These are phyloP conservation scores for Dothidotthia symphoricarpi DNA, from an alignment of 2,329 filamentous ascomycete genomes.

Conservation along the genomic window DNA sequence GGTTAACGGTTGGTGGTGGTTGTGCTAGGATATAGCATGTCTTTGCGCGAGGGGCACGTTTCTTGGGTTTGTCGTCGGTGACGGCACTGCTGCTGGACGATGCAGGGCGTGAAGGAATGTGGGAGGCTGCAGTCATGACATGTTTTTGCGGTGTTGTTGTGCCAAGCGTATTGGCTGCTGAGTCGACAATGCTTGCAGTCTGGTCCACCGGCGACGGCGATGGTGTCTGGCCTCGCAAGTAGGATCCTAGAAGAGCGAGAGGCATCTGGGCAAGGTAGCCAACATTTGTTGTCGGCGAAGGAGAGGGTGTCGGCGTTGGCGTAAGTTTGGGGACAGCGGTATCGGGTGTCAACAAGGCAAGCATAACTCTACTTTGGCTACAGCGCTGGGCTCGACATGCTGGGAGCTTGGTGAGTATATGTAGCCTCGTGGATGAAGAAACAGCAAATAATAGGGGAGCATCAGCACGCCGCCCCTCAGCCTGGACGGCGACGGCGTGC, in stretches of 20 bases:
- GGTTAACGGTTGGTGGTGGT: slow-evolving; percentile 59
- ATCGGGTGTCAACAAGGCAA: slow-evolving; percentile 42
- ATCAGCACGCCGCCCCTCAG: slow-evolving; percentile 9
- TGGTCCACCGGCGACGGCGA: slow-evolving; percentile 12
- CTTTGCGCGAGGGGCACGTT: slow-evolving; percentile 54
- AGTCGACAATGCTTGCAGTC: slow-evolving; percentile 4
- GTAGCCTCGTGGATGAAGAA: not conserved
- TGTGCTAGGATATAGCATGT: slow-evolving; percentile 68
- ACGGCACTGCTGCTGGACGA: slow-evolving; percentile 38
- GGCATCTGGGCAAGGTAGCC: slow-evolving; percentile 36
- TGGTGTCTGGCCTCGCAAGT: slow-evolving; percentile 26
- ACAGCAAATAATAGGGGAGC: slow-evolving; percentile 8
- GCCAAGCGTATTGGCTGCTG: no score
- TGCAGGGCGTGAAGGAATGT: slow-evolving; percentile 34
- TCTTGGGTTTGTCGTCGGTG: slow-evolving; percentile 42
- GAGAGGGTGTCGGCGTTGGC: slow-evolving; percentile 18
- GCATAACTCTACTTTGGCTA: slow-evolving; percentile 27
- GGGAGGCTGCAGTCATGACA: slow-evolving; percentile 5
- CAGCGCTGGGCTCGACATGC: slow-evolving; percentile 15
- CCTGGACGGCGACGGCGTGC: slow-evolving; percentile 3
- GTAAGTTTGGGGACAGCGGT: slow-evolving; percentile 33
- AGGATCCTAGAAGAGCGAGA: slow-evolving; percentile 34
- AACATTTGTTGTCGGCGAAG: slow-evolving; percentile 21
- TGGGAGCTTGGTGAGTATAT: slow-evolving; percentile 16
- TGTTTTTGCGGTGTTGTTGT: slow-evolving; percentile 5